Base-by-base conservation (phyloP, 1,284 basidiomycete genomes). In the Inonotus hispidus region DNA sequence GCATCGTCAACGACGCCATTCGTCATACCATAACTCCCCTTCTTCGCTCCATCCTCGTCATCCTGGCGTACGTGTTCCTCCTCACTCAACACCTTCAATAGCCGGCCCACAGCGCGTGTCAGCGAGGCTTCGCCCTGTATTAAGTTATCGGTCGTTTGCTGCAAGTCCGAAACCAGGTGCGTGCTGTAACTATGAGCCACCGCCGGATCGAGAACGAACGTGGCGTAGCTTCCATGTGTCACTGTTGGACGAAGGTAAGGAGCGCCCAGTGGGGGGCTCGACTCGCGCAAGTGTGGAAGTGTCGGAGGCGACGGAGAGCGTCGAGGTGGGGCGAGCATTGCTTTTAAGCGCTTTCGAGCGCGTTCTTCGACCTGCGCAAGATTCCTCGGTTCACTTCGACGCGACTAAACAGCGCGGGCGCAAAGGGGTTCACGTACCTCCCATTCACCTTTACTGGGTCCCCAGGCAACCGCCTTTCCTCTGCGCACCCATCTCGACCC, bases 131-230 rank as follows among this genome's bases (percentile, higher is more conserved):
- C 90, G 25, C 88, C 89, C 72, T 92, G 87, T 46, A 92, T 87
- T 37, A 92, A 81, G 43, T 81, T 83, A 68, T 90, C 90, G 14
- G 89, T 90, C 11, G 88, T 84, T 59, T 85, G 76, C 68, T 92
- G 88, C 16, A 92, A 77, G 67, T 92, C 89, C 63, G 87, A 83
- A n/a, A 92, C 73, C 49, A 90, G 73, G 55, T 77, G 79, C 29
- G 90, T 89, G 37, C 90, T 85, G 71, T 90, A 92, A 2, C 89
- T 84, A 70, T 89, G 88, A 16, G 87, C 90, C n/a, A 88, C 82
- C 11, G 88, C 80, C 64, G 87, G 88, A 71, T 92, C 90, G 79
- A 92, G 81, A 21, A 92, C 87, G 67, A 90, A 90, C 0, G 90
- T 88, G n/a, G 88, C 80, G 71, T 87, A 92, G 63, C 80, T 87